A percentile compares a stretch with the other conserved stretches of the same genome.
phyloP scores from a whole-genome alignment of 2,329 filamentous ascomycete genomes.

The Epichloe uncinata region DNA sequence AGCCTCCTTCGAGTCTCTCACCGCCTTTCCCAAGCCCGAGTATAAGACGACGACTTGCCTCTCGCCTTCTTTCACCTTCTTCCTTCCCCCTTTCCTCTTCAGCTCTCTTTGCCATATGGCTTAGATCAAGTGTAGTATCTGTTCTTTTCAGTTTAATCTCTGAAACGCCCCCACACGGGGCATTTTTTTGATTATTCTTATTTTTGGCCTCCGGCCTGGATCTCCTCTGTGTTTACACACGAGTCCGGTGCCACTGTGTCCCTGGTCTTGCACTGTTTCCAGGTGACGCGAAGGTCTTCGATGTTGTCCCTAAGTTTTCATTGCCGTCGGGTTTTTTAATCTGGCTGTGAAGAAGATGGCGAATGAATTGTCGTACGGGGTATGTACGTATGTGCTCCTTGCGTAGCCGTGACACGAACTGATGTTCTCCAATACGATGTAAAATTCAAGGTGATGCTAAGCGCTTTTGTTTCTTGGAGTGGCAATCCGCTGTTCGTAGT shows the following conservation, averaged over 20 bases:
- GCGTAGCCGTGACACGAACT: no score
- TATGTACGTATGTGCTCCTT: no score
- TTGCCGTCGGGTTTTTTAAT: constrained; percentile 14
- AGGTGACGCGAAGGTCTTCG: constrained; percentile 24
- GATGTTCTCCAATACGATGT: no score
- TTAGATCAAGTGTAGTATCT: constrained; percentile 93
- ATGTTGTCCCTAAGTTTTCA: constrained; percentile 17
- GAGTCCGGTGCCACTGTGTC: constrained; percentile 23
- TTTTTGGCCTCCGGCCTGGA: constrained; percentile 27
- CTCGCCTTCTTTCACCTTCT: not conserved
- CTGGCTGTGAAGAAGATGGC: constrained; percentile 16
- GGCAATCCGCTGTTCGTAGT: not conserved
- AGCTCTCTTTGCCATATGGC: constrained; percentile 41
- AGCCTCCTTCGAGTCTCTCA: not conserved
- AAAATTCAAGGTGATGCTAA: no score
- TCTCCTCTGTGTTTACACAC: constrained; percentile 26
- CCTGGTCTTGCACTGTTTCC: constrained; percentile 30
- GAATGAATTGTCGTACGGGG: no score
- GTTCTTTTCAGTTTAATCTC: constrained; percentile 96
- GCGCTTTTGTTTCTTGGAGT: not conserved
- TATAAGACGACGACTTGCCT: not conserved
- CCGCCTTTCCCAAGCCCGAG: not conserved
- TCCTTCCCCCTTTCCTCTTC: constrained; percentile 18
- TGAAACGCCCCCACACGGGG: constrained; percentile 63
- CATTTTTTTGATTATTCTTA: constrained; percentile 60